phyloP scores from a whole-genome alignment of 2,329 filamentous ascomycete genomes.

The Pseudogymnoascus sp. region DNA sequence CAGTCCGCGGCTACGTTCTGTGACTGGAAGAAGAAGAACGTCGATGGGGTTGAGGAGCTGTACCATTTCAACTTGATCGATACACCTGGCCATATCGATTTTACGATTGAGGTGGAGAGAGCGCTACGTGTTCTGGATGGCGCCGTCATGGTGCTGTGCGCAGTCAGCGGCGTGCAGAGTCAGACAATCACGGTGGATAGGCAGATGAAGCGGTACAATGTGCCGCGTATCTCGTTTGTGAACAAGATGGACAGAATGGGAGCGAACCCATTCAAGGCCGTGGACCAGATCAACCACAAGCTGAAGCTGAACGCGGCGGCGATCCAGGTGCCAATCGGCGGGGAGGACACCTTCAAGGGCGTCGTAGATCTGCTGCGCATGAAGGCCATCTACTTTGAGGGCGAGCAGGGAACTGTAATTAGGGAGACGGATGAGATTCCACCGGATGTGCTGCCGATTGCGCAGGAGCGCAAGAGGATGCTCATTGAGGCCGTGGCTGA shows the following conservation, averaged over 20 bases:
- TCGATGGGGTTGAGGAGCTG: slow-evolving; percentile 69
- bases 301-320: slow-evolving; percentile 88
- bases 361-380: slow-evolving; percentile 89
- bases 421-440: slow-evolving; percentile 73
- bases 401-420: slow-evolving; percentile 68
- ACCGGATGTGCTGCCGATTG: slow-evolving; percentile 65
- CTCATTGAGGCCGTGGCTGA: slow-evolving; percentile 94
- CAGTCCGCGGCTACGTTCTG: slow-evolving; percentile 97
- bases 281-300: slow-evolving; percentile 96
- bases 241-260: slow-evolving; percentile 99
- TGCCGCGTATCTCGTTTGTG: slow-evolving; percentile 89
- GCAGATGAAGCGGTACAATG: slow-evolving; percentile 97
- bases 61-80: slow-evolving; percentile 99
- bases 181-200: slow-evolving; percentile 97
- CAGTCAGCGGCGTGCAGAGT: slow-evolving; percentile 92
- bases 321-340: slow-evolving; percentile 87
- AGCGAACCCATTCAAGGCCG: slow-evolving; percentile 92
- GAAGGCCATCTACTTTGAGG: slow-evolving; percentile 90
- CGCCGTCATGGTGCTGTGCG: slow-evolving; percentile 96
- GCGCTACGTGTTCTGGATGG: slow-evolving; percentile 91
- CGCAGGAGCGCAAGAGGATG: slow-evolving; percentile 70
- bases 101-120: slow-evolving; percentile 96
- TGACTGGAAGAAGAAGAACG: slow-evolving; percentile 83
- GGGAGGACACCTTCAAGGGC: slow-evolving; percentile 84
- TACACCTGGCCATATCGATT: slow-evolving; percentile 96